These are phyloP conservation scores for Arxiozyma heterogenica DNA, from an alignment of 1,139 yeast genomes.

Conservation along the genomic window DNA sequence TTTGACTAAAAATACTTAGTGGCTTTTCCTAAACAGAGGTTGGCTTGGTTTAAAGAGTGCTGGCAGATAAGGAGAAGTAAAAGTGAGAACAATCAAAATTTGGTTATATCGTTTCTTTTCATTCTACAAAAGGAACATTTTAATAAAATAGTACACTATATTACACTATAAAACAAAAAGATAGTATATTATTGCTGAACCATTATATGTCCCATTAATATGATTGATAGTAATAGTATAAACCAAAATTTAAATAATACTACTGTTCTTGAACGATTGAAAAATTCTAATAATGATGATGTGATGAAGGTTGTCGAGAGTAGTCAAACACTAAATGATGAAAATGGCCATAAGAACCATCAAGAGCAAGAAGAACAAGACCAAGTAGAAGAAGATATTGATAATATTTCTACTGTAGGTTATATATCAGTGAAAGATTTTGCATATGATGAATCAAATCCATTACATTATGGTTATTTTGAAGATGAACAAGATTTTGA, in stretches of 20 bases:
- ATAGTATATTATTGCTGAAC: too few species aligned
- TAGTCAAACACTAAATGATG: background rate
- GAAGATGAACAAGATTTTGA: slow-evolving; percentile 13
- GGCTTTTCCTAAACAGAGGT: background rate
- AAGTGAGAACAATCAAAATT: background rate
- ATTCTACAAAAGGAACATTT: background rate
- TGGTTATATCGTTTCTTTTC: background rate
- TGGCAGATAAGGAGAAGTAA: background rate
- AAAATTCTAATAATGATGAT: too few species aligned
- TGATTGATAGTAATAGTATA: background rate
- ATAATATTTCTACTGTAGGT: slow-evolving; percentile 15
- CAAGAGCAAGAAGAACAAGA: background rate
- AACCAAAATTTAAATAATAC: too few species aligned
- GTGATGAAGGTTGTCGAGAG: background rate
- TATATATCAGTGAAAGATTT: slow-evolving; percentile 56
- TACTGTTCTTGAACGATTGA: background rate
- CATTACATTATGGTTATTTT: slow-evolving; percentile 51
- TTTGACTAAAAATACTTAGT: background rate
- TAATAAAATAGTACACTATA: too few species aligned
- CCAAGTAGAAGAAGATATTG: slow-evolving; percentile 1
- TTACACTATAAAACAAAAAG: background rate
- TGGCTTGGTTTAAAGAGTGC: background rate
- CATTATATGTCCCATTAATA: background rate
- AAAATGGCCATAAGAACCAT: background rate
- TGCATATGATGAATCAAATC: slow-evolving; percentile 62